These are phyloP conservation scores for Centaurea solstitialis DNA, from an alignment of 129 eudicot species.

Conservation along the genomic window DNA sequence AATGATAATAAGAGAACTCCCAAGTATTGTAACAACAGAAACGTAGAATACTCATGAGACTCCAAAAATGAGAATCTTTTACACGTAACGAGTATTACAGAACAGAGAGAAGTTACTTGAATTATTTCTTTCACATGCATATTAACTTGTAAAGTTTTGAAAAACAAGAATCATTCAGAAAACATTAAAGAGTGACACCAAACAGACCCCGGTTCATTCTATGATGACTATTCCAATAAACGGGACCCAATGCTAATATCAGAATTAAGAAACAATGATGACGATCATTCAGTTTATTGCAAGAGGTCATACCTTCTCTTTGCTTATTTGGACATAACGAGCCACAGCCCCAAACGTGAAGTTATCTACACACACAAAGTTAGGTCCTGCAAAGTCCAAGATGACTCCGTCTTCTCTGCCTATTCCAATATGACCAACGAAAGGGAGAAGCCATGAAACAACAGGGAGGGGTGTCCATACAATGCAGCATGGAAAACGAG, in stretches of 20 bases:
- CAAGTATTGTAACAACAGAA: not conserved
- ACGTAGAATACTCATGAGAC: not conserved
- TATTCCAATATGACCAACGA: conserved; percentile 85
- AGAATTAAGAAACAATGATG: not conserved
- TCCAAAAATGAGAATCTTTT: not conserved
- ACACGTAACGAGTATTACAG: not conserved
- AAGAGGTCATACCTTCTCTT: conserved; percentile 55
- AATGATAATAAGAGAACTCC: not conserved
- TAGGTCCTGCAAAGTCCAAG: conserved; percentile 94
- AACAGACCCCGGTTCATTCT: not conserved
- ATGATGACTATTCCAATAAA: not conserved
- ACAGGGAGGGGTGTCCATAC: conserved; percentile 97
- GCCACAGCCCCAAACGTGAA: conserved; percentile 85
- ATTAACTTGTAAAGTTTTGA: not conserved
- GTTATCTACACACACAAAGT: conserved; percentile 90
- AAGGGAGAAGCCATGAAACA: conserved; percentile 89
- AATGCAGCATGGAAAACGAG: conserved; percentile 85
- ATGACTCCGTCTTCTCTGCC: conserved; percentile 94
- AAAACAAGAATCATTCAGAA: not conserved
- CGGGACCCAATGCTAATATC: not conserved
- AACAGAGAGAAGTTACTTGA: not conserved
- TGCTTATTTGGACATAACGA: conserved; percentile 66
- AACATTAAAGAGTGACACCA: not conserved
- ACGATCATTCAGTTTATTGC: not conserved
- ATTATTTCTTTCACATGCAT: not conserved